Evolutionary conservation across 441 rosid genomes (phyloP), one percentile per base, ranked within the genome.

Genomic region (Croton laevigatus): DNA sequence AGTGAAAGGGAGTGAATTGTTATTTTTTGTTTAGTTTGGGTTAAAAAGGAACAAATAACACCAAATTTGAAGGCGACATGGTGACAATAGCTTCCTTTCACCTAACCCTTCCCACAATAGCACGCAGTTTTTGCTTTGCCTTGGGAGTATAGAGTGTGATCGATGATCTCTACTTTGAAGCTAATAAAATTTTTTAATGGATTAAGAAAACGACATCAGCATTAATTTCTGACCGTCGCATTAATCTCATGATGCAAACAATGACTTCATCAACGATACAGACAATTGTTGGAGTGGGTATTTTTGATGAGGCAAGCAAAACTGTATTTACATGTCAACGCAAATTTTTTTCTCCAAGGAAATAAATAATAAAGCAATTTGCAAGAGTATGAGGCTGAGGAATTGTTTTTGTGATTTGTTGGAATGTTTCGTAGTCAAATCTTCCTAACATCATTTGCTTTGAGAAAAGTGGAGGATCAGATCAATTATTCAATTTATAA

Each of bases 81-180:
- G 65, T 76, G 85, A 76, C 72, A 52, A 49, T 46, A 65, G 48
- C 37, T 48, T 66, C 17, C 8, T 16, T 9, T 70, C 65, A 81
- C 88, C 88, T 80, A 81, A 80, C 83, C 53, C 59, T 54, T 3
- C 36, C 40, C 42, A 46, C 9, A 34, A 67, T 62, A 69, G 74
- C 85, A 68, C 78, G 46, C 78, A 63, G 76, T 68, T 63, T 62
- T 49, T 60, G 70, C 66, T 63, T 75, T 69, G 36, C 72, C 67
- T 66, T 71, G 13, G 69, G 69, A 64, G 49, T 51, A 51, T 6
- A 58, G 38, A 54, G 53, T 4, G 48, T 51, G 19, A 79, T 63
- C 38, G 34, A 80, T 66, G 34, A 80, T 66, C 65, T 71, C 80
- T 66, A n/a, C 82, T 79, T 83, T 80, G 81, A 86, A 86, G 79